phyloP scores from a whole-genome alignment of 371 early-diverging fungal species.

The Fennellomyces sp. region DNA sequence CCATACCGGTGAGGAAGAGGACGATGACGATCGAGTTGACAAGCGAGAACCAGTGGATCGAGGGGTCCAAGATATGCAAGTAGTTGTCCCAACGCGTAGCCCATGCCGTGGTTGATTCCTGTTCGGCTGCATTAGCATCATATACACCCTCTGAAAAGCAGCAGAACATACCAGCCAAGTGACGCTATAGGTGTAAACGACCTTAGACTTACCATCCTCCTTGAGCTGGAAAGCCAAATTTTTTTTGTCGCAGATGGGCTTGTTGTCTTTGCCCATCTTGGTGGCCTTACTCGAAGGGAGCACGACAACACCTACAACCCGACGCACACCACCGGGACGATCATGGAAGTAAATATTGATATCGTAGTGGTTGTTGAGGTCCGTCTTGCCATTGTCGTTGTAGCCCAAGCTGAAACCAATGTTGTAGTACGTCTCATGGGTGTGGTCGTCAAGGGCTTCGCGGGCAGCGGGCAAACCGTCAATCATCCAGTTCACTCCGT shows the following conservation, averaged over 20 bases:
- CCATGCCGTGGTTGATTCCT: conserved; percentile 80
- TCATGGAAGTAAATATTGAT: conserved; percentile 82
- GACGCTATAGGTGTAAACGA: conserved; percentile 87
- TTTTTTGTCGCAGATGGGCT: conserved; percentile 39
- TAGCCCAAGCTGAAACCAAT: conserved; percentile 82
- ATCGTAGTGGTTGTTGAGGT: conserved; percentile 51
- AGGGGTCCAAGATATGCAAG: conserved; percentile 81
- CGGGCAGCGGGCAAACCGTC: conserved; percentile 93
- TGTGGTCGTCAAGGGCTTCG: conserved; percentile 58
- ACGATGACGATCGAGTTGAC: conserved; percentile 90
- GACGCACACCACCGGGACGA: conserved; percentile 45
- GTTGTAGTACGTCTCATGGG: conserved; percentile 65
- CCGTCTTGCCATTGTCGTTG: conserved; percentile 3
- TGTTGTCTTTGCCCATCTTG: conserved; percentile 36
- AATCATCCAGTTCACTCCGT: conserved; percentile 84
- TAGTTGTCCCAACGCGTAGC: conserved; percentile 96
- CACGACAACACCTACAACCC: conserved; percentile 87
- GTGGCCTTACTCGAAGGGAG: conserved; percentile 59
- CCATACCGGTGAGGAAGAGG: conserved; percentile 87
- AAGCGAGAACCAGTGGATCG: conserved; percentile 82
- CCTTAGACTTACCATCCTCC: conserved; percentile 41
- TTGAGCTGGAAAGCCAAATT: conserved; percentile 52
- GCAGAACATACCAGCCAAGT: conserved; percentile 78
- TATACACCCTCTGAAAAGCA: too few species aligned
- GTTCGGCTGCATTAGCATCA: conserved; percentile 24